Evolutionary conservation across 257 asterid species (phyloP), one percentile per base, ranked within the genome.

Genomic region (Jaltomata sinuosa): DNA sequence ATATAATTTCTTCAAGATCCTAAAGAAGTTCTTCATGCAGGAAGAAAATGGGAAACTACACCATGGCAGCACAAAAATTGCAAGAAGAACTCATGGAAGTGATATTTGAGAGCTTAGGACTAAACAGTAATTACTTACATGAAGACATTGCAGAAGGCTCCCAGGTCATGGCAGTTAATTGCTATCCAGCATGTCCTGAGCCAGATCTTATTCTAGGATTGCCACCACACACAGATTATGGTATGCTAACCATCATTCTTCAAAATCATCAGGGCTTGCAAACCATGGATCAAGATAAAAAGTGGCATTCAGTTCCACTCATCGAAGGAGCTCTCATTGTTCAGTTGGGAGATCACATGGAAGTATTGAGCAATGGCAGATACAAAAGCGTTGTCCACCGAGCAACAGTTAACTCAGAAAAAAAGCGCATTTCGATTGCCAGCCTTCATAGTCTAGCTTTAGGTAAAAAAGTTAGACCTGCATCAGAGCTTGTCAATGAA

Each of bases 221-320:
- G 85, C 94, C 94, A 59, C 92, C 91, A 62, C 97, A 91, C 87
- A 86, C 94, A 3, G 97, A 93, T 83, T 93, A 85, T 65, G 91
- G 92, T 22, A 76, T 81, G 84, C 27, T 93, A 78, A 82, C 95
- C 11, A 84, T 89, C 81, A 55, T 93, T 86, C 91, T 89, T 85
- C 97, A 93, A 82, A 84, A 85, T 45, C 90, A 87, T 34, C 90
- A 77, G 19, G 95, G 95, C 38, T 86, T 93, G 50, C 92, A 93
- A 85, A 86, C 89, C 84, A 85, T 61, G 93, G 91, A 89, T 85
- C 83, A 31, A 45, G 40, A 89, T n/a, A 85, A 81, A 74, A 83
- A 68, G 68, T 93, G 97, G 97, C 90, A 83, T 61, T 29, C 87
- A 22, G 91, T 91, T 82, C 93, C 91, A 21, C 65, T 91, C 61